Evolutionary conservation across 2,329 filamentous ascomycete species (phyloP).

Genomic region (Pestalotiopsis fici): DNA sequence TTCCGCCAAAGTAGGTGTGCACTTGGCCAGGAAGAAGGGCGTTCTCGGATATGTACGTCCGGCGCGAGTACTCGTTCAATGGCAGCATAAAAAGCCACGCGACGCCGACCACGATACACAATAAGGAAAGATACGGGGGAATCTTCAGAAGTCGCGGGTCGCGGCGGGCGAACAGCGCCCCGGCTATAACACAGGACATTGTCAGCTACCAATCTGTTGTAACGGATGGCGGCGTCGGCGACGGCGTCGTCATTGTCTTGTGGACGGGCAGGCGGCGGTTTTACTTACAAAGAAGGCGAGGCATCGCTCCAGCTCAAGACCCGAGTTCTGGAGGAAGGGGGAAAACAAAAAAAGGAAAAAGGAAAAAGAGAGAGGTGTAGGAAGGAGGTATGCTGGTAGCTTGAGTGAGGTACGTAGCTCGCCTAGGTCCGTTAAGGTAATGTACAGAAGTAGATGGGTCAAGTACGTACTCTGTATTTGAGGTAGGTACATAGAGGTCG

Average conservation of each 20-base stretch:
- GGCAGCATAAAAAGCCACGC: slow-evolving; percentile 89
- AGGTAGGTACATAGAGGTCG: background rate
- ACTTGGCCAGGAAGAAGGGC: slow-evolving; percentile 94
- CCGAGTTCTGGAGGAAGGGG: background rate
- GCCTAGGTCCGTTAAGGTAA: no score
- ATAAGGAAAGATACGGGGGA: slow-evolving; percentile 82
- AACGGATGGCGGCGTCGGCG: background rate
- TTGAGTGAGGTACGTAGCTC: no score
- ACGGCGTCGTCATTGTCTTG: background rate
- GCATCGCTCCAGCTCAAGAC: slow-evolving; percentile 39
- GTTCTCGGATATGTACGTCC: slow-evolving; percentile 97
- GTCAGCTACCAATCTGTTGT: background rate
- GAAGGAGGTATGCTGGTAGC: background rate
- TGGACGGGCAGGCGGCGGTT: background rate
- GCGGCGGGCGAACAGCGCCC: slow-evolving; percentile 70
- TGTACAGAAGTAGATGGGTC: background rate
- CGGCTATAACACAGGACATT: slow-evolving; percentile 38
- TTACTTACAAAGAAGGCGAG: slow-evolving; percentile 55
- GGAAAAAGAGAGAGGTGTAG: background rate
- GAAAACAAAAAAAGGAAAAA: background rate
- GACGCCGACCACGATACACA: slow-evolving; percentile 83
- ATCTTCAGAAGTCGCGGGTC: slow-evolving; percentile 81
- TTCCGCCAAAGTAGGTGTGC: slow-evolving; percentile 95
- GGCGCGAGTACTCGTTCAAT: slow-evolving; percentile 84
- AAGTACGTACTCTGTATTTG: no score